Evolutionary conservation across 495 filamentous ascomycete species (phyloP), one percentile per base, ranked within the genome.

Genomic region (Glarea lozoyensis): DNA sequence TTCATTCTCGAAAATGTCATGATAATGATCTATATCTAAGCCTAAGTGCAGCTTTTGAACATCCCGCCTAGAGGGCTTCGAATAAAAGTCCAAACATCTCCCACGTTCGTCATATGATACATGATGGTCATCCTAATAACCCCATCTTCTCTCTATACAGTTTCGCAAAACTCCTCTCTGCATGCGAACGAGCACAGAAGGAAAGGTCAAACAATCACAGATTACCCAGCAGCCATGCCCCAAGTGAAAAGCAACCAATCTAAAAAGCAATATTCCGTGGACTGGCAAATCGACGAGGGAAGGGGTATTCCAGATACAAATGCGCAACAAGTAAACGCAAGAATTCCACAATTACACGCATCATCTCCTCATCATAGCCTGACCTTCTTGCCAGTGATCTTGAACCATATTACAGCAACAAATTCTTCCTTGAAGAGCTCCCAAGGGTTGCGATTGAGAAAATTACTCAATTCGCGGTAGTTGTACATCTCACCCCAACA

Each of bases 401-500:
- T 76, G 48, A 60, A 67, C 69, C 69, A 73, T 41, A 70, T 58
- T 16, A 65, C 52, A 9, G 69, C 66, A 11, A 76, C 45, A 4
- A 77, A 46, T 40, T 77, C 73, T 57, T 77, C 73, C 65, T 77
- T 77, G 57, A 77, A 76, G 45, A 68, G 75, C 64, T 86, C 79
- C 87, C 86, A 94, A 42, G 63, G 67, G n/a, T 71, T 77, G 24
- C 85, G 75, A 64, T 94, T 95, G 15, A 94, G 72, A 59, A 75
- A 74, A 47, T 94, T 86, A 66, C 86, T 90, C 52, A 94, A 65
- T 52, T 90, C 81, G 11, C 90, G 82, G 65, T 85, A 99, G 52
- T 81, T 79, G 62, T 93, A 89, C 73, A 99, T 94, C 64, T 99
- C 92, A 21, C 82, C 79, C 92, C 93, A 97, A 58, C 92, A 99